phyloP scores from a whole-genome alignment of 139 green algal species.

The Auxenochlorella pyrenoidosa region DNA sequence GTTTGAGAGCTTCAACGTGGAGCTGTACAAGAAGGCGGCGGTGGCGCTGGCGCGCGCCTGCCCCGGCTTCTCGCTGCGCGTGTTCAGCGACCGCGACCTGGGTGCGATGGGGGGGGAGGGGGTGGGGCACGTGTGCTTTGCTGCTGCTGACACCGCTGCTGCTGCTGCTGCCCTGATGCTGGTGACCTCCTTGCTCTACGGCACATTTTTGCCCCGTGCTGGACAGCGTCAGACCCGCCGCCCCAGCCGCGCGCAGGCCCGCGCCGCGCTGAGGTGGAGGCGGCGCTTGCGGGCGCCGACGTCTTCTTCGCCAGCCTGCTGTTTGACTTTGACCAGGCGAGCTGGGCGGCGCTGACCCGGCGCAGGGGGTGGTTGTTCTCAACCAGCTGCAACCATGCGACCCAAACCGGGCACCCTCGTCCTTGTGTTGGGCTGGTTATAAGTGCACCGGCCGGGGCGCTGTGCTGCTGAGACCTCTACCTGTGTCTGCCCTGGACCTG shows the following conservation, averaged over 20 bases:
- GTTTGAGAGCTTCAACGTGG: constrained; percentile 98
- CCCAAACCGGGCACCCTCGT: too few species aligned
- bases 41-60: constrained; percentile 39
- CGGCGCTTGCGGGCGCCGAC: constrained; percentile 85
- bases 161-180: background rate
- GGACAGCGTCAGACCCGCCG: too few species aligned
- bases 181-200: background rate
- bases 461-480: too few species aligned
- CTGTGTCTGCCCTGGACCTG: background rate
- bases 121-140: background rate
- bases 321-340: constrained; percentile 97
- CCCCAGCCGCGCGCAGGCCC: background rate
- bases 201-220: too few species aligned
- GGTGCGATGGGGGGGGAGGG: background rate
- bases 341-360: too few species aligned
- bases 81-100: constrained; percentile 96
- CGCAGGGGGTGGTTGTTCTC: too few species aligned
- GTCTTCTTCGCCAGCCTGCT: constrained; percentile 94
- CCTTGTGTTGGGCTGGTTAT: too few species aligned
- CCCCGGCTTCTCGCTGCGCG: constrained; percentile 63
- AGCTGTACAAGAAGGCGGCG: constrained; percentile 82
- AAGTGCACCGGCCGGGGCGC: too few species aligned
- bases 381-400: background rate
- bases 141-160: too few species aligned
- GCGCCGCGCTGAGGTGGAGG: constrained; percentile 69